phyloP scores from a whole-genome alignment of 1,284 basidiomycete genomes.

The Blastosporella zonata region DNA sequence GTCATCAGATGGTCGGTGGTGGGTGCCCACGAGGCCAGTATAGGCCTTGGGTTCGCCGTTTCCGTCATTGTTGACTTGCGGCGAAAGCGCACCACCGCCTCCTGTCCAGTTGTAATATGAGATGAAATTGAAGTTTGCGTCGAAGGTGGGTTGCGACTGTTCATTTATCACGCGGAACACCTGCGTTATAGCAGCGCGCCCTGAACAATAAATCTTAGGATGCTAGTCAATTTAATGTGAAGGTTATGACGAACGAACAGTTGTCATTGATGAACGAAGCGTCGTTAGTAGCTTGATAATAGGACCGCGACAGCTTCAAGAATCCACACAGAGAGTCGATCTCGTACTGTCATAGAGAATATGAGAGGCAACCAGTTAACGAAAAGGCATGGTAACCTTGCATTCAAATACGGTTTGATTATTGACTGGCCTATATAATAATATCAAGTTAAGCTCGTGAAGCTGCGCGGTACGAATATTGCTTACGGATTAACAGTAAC shows the following conservation, averaged over 20 bases:
- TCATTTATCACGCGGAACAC: slow-evolving; percentile 74
- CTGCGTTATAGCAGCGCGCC: slow-evolving; percentile 66
- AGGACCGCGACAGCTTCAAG: slow-evolving; percentile 71
- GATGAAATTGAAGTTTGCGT: slow-evolving; percentile 65
- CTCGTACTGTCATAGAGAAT: slow-evolving; percentile 51
- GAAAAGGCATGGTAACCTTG: slow-evolving; percentile 45
- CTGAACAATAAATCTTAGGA: slow-evolving; percentile 35
- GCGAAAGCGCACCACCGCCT: slow-evolving; percentile 57
- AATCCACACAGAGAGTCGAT: slow-evolving; percentile 74
- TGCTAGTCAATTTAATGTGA: slow-evolving; percentile 1
- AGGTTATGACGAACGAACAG: slow-evolving; percentile 39
- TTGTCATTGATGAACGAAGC: slow-evolving; percentile 66
- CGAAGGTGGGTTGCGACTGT: slow-evolving; percentile 71
- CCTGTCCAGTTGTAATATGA: slow-evolving; percentile 83
- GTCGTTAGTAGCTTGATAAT: slow-evolving; percentile 69
- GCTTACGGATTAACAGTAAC: slow-evolving; percentile 71
- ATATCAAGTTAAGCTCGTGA: background rate
- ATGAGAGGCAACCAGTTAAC: background rate
- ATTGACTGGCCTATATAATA: slow-evolving; percentile 52
- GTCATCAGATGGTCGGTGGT: slow-evolving; percentile 76
- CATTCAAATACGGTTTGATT: slow-evolving; percentile 73
- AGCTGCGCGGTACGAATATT: background rate
- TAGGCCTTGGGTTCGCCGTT: slow-evolving; percentile 69
- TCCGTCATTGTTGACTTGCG: slow-evolving; percentile 60
- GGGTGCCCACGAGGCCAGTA: slow-evolving; percentile 67